phyloP scores from a whole-genome alignment of 805 yeast genomes.

The Blastobotrys terrestris region DNA sequence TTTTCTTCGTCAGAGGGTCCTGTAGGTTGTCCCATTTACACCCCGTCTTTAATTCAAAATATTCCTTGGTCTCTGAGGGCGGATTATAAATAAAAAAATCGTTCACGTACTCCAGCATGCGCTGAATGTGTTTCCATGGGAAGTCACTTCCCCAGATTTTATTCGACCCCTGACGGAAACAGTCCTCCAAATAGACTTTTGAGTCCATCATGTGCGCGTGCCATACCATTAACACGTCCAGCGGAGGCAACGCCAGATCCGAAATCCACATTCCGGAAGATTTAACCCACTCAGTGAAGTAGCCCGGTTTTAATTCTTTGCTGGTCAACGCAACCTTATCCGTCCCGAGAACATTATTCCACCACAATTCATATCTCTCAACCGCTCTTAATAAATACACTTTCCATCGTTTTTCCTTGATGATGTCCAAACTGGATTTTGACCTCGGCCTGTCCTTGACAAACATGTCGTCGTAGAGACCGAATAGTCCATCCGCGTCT shows the following conservation, averaged over 20 bases:
- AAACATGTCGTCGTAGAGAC: conserved; percentile 2
- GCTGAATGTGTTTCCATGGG: background rate
- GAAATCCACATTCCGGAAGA: background rate
- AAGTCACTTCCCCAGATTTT: background rate
- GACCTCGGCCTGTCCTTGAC: background rate
- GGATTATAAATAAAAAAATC: background rate
- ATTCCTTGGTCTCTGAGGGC: background rate
- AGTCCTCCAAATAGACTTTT: conserved; percentile 18
- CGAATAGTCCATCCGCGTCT: conserved; percentile 12
- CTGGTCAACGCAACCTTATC: background rate
- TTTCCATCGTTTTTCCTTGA: conserved; percentile 13
- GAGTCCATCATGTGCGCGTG: conserved; percentile 23
- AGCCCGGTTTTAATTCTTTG: background rate
- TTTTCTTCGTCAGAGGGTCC: background rate
- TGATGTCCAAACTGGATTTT: background rate
- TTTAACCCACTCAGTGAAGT: background rate
- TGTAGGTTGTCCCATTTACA: background rate
- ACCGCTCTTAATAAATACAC: conserved; percentile 12
- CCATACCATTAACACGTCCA: conserved; percentile 24
- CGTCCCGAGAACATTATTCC: conserved; percentile 6
- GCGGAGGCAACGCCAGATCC: conserved; percentile 14
- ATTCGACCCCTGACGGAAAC: conserved; percentile 9
- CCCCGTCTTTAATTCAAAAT: background rate
- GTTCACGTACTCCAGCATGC: background rate
- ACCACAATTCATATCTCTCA: conserved; percentile 14